Evolutionary conservation across 352 stramenopile genomes (phyloP).

Genomic region (Phytophthora vignae): DNA sequence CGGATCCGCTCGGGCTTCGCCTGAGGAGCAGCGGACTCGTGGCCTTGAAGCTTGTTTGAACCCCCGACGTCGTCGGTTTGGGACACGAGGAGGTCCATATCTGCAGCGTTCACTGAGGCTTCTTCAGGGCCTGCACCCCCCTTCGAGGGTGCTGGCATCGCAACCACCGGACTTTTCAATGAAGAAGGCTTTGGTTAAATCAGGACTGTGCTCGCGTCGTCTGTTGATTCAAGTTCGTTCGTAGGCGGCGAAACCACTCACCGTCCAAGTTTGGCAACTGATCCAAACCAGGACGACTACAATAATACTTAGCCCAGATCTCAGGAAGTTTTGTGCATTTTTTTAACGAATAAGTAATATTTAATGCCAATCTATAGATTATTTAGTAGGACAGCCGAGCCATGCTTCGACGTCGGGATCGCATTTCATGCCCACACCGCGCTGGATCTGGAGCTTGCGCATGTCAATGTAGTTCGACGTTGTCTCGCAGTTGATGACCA

Average conservation of each 20-base stretch:
- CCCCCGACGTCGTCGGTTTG: neutral
- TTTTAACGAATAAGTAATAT: too few relatives aligned
- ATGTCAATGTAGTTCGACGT: neutral
- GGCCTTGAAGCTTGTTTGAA: neutral
- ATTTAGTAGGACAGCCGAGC: neutral
- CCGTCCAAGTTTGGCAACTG: neutral
- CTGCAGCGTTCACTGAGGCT: neutral
- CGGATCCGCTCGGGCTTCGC: neutral
- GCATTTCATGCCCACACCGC: neutral
- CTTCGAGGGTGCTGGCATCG: neutral
- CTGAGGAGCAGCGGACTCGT: neutral
- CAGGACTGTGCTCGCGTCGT: neutral
- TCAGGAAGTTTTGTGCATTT: neutral
- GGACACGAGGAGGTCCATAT: neutral
- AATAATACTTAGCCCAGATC: neutral
- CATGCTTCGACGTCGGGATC: neutral
- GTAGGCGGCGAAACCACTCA: neutral
- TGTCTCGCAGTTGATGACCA: neutral
- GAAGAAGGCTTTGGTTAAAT: neutral
- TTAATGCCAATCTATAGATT: neutral
- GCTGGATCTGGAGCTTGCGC: neutral
- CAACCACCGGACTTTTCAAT: neutral
- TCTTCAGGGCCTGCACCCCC: neutral
- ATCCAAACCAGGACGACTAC: neutral
- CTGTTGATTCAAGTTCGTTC: neutral